Base-by-base conservation (phyloP, 352 stramenopile genomes). In the Thraustotheca clavata region DNA sequence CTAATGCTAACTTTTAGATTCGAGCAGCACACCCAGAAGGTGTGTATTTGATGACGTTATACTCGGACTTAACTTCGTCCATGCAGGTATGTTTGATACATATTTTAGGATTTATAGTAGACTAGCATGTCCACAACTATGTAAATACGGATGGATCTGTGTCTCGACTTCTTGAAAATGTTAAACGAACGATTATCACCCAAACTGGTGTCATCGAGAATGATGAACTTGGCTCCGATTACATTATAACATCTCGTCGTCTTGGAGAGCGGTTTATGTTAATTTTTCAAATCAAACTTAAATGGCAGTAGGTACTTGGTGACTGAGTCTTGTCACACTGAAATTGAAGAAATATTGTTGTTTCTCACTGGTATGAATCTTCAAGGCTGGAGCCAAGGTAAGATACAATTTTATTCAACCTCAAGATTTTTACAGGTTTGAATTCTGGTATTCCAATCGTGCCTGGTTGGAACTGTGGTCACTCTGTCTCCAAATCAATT, bases 11-110 rank as follows among this genome's bases (percentile, higher is more conserved):
- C n/a, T n/a, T n/a, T n/a, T 36, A 57, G 48, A 57, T 57, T n/a
- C 48, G 48, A 36, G 48, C 20, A 9, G 34, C 35, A 11, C 33
- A 48, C 33, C 26, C 27, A 14, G 54, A 47, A 8, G 54, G 54
- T 16, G 27, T 62, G 6, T 62, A 62, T 20, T 34, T 62, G 3
- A 1, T 62, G 27, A 62, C 54, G 35, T 29, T 62, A 20, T 62
- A 62, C 34, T n/a, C 33, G 1, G 54, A 62, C 54, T 49, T 62
- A n/a, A n/a, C n/a, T n/a, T n/a, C n/a, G n/a, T n/a, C 16, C 38
- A 43, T 43, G 38, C 38, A 43, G 38, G 38, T 43, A 20, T 20
- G 38, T 43, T 43, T 20, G n/a, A n/a, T n/a, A n/a, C n/a, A n/a
- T n/a, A n/a, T n/a, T n/a, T n/a, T n/a, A n/a, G 38, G 38, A 47